Conservation (phyloP, 2,329 filamentous ascomycete species). For the Cladophialophora psammophila region DNA sequence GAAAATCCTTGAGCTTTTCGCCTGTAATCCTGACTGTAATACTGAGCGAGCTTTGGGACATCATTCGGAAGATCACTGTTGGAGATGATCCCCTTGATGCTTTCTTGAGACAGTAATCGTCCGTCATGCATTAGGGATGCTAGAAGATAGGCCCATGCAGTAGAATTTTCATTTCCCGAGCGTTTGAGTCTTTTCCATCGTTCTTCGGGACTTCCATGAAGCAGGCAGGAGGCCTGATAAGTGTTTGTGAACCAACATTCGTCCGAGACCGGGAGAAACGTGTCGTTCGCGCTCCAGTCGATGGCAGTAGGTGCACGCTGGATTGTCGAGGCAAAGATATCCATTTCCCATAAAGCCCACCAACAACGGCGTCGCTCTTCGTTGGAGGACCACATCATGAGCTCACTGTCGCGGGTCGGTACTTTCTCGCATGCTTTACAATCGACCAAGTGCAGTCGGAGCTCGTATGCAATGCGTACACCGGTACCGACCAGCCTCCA, state of each 20-base stretch:
- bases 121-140: constrained; percentile 50
- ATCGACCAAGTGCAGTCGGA: constrained; percentile 44
- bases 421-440: not conserved
- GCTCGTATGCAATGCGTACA: constrained; percentile 45
- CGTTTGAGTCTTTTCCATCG: constrained; percentile 46
- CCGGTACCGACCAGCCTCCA: constrained; percentile 45
- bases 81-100: constrained; percentile 7
- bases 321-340: constrained; percentile 50
- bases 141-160: constrained; percentile 49
- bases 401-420: constrained; percentile 21
- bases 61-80: constrained; percentile 1
- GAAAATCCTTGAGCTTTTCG: constrained; percentile 4
- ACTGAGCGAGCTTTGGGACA: constrained; percentile 17
- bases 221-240: constrained; percentile 40
- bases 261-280: constrained; percentile 47
- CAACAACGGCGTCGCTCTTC: constrained; percentile 40
- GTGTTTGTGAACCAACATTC: constrained; percentile 45
- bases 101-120: constrained; percentile 35
- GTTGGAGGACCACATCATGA: constrained; percentile 36
- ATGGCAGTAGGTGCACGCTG: constrained; percentile 48
- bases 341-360: constrained; percentile 54
- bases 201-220: constrained; percentile 43
- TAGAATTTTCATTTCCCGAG: constrained; percentile 45
- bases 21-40: constrained; percentile 10
- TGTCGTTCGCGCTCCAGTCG: constrained; percentile 46